Evolutionary conservation across 139 green algal species (phyloP).

Genomic region (Picochlorum sp.): DNA sequence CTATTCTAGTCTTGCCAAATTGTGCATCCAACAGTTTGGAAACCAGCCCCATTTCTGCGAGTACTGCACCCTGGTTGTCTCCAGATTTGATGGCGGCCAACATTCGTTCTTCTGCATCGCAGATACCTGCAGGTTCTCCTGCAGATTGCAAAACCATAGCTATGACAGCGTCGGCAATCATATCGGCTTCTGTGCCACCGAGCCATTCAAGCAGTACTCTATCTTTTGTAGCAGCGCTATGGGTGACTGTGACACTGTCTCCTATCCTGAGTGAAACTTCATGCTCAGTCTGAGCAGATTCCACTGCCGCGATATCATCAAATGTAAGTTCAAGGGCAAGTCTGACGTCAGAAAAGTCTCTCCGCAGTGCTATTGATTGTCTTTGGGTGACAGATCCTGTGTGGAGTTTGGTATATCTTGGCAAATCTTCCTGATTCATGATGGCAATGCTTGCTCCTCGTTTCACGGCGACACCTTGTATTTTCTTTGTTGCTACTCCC

Average conservation of each 20-base stretch:
- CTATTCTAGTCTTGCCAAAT: slow-evolving; percentile 57
- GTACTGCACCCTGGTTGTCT: slow-evolving; percentile 31
- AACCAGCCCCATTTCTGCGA: slow-evolving; percentile 52
- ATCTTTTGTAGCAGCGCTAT: slow-evolving; percentile 12
- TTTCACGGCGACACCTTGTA: slow-evolving; percentile 66
- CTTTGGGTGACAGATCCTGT: slow-evolving; percentile 64
- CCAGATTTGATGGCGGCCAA: slow-evolving; percentile 21
- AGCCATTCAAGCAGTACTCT: slow-evolving; percentile 81
- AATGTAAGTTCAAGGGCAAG: slow-evolving; percentile 85
- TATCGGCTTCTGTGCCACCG: slow-evolving; percentile 69
- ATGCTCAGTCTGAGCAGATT: not conserved
- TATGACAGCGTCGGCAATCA: slow-evolving; percentile 87
- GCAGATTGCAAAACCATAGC: slow-evolving; percentile 71
- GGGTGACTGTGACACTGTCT: slow-evolving; percentile 25
- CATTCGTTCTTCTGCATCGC: slow-evolving; percentile 36
- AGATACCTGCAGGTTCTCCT: slow-evolving; percentile 38
- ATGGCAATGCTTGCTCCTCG: slow-evolving; percentile 46
- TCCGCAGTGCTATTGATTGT: slow-evolving; percentile 57
- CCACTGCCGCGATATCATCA: slow-evolving; percentile 43
- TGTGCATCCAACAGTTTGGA: slow-evolving; percentile 59
- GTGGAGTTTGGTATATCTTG: slow-evolving; percentile 76
- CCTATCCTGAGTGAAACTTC: slow-evolving; percentile 26
- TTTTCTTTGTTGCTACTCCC: slow-evolving; percentile 22
- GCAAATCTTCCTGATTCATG: slow-evolving; percentile 78
- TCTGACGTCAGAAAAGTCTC: slow-evolving; percentile 52